Base-by-base conservation (phyloP, 2,329 filamentous ascomycete species). In the Exserohilum rostratum region DNA sequence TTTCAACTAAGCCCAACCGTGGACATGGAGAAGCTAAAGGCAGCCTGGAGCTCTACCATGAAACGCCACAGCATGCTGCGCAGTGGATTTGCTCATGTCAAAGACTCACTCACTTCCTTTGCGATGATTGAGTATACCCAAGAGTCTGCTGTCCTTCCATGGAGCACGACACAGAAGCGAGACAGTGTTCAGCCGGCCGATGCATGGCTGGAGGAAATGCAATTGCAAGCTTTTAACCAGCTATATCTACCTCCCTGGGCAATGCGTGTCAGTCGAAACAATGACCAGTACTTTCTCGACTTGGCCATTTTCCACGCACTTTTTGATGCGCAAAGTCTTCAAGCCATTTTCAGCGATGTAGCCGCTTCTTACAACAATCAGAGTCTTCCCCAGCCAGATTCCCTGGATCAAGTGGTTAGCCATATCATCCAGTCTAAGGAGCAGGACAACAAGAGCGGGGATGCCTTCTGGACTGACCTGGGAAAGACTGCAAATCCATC, bases 261-360 rank as follows among this genome's bases (percentile, higher is more conserved):
- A 11, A 72, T 90, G 17, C 76, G 77, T 0, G 43, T 91, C 1
- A 68, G 81, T 0, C 61, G 78, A 2, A 39, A 57, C 0, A 50
- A 66, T 0, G 45, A 57, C 0, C 37, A 51, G 0, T 38, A 42
- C 3, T 62, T 67, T 5, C 69, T 85, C 35, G 75, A 82, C 39
- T 67, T 87, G 17, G 83, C 80, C 9, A 80, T 91, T 2, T 89
- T 96, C 59, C 93, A 97, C 75, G 90, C 90, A 0, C 78, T 97
- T 0, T 97, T 96, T 62, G 93, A 97, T 76, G 93, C 91, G 0
- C 81, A 85, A 35, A 92, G 91, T 7, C 77, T 97, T 10, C 79
- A 84, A 3, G 67, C 80, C 0, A 81, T 97, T 1, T 74, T 96
- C 2, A 67, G 78, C 0, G 84, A 89, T 61, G 78, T 96, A 11